phyloP scores from a whole-genome alignment of 2,329 filamentous ascomycete species.

The Venturia asperata region DNA sequence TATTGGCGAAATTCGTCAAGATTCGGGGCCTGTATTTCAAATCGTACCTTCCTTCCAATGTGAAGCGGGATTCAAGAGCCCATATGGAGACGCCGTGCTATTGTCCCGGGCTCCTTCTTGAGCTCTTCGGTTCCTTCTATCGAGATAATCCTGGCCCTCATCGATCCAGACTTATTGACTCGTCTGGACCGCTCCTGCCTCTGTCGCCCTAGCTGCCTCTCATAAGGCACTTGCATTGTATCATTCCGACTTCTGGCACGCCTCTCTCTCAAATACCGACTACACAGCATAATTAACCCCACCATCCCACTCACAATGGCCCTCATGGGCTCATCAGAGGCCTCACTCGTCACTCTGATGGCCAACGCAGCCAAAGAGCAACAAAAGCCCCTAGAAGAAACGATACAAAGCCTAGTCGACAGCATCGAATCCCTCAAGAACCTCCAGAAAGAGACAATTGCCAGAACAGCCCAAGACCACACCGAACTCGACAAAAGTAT shows the following conservation, averaged over 20 bases:
- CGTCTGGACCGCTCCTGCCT: too few species aligned
- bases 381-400: not conserved
- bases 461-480: not conserved
- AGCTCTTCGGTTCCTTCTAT: too few species aligned
- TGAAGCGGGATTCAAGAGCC: too few species aligned
- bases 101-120: too few species aligned
- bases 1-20: too few species aligned
- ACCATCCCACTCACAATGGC: not conserved
- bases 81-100: too few species aligned
- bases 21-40: too few species aligned
- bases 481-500: not conserved
- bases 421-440: not conserved
- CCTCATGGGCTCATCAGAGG: not conserved
- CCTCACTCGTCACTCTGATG: not conserved
- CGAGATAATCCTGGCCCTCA: not conserved
- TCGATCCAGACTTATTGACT: not conserved
- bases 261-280: not conserved
- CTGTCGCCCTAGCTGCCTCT: too few species aligned
- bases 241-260: not conserved
- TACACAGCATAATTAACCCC: not conserved
- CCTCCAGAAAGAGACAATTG: not conserved
- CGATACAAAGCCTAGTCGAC: not conserved
- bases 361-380: slow-evolving; percentile 1
- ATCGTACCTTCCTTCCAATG: too few species aligned
- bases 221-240: too few species aligned